A percentile compares a stretch with the other conserved stretches of the same genome.
These are phyloP conservation scores for Glaciozyma antarctica DNA, from an alignment of 768 basidiomycete genomes.

Conservation along the genomic window DNA sequence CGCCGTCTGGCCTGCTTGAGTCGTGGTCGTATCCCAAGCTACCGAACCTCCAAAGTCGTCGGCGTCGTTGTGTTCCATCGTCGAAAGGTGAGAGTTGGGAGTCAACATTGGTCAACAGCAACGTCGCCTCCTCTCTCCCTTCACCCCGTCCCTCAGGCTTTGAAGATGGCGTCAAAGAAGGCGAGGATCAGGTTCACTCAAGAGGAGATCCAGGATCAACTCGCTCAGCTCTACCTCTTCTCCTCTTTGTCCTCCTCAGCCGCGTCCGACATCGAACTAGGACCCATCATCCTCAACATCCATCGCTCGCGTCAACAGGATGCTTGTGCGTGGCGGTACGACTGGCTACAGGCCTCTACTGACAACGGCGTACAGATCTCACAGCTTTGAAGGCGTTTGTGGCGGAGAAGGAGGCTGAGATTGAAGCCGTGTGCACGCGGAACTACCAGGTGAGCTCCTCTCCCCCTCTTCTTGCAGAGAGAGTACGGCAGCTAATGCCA, in stretches of 20 bases:
- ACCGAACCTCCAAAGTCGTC: too few species aligned
- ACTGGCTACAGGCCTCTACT: too few species aligned
- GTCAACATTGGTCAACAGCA: too few species aligned
- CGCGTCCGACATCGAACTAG: slow-evolving; percentile 14
- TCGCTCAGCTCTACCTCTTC: slow-evolving; percentile 45
- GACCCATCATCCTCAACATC: slow-evolving; percentile 30
- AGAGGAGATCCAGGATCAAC: slow-evolving; percentile 76
- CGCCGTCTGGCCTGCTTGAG: too few species aligned
- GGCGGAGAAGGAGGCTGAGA: slow-evolving; percentile 88
- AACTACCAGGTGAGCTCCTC: slow-evolving; percentile 58
- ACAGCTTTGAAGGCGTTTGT: slow-evolving; percentile 77
- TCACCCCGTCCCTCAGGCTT: too few species aligned
- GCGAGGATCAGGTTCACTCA: slow-evolving; percentile 52
- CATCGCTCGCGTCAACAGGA: slow-evolving; percentile 50
- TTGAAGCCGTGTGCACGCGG: slow-evolving; percentile 87
- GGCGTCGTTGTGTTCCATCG: too few species aligned
- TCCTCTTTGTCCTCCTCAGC: slow-evolving; percentile 3
- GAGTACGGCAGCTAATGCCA: background rate
- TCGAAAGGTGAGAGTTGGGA: too few species aligned
- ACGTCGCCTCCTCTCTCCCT: too few species aligned
- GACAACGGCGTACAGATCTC: slow-evolving; percentile 40
- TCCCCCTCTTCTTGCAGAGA: background rate
- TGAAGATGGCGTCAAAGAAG: background rate
- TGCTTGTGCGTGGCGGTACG: slow-evolving; percentile 45
- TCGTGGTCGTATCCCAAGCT: too few species aligned